These are phyloP conservation scores for Exophiala aquamarina DNA, from an alignment of 2,329 filamentous ascomycete genomes.

Conservation along the genomic window DNA sequence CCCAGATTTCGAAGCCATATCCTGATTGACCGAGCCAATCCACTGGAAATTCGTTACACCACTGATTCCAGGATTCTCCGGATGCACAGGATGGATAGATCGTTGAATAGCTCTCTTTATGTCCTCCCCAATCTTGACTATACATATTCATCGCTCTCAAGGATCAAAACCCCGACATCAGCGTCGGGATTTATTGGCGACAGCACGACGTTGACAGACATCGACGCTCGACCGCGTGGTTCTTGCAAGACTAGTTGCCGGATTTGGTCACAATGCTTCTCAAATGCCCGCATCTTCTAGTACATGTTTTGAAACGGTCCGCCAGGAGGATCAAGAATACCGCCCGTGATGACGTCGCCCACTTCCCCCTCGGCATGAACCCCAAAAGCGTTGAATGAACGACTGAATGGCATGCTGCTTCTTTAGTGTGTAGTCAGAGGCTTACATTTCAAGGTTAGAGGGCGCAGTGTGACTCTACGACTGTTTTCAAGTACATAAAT, in stretches of 20 bases:
- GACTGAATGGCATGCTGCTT: too few relatives aligned
- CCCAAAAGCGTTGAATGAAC: too few relatives aligned
- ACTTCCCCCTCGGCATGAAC: conserved; percentile 39
- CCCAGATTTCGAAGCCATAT: too few relatives aligned
- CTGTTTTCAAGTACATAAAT: too few relatives aligned
- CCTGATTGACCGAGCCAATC: conserved; percentile 35
- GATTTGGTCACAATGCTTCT: conserved; percentile 40
- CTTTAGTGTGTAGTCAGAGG: too few relatives aligned
- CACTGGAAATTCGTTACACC: conserved; percentile 44
- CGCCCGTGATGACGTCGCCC: conserved; percentile 51
- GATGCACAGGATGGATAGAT: conserved; percentile 41
- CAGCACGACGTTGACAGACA: conserved; percentile 43
- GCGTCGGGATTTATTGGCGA: conserved; percentile 46
- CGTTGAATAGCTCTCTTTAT: conserved; percentile 43
- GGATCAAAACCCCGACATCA: conserved; percentile 47
- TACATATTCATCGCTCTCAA: conserved; percentile 49
- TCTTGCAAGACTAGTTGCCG: conserved; percentile 48
- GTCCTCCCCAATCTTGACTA: conserved; percentile 45
- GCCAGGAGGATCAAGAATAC: conserved; percentile 42
- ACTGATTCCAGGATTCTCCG: conserved; percentile 42
- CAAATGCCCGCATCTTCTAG: conserved; percentile 48
- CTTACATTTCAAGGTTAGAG: too few relatives aligned
- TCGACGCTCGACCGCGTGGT: conserved; percentile 44
- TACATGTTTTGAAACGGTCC: conserved; percentile 45
- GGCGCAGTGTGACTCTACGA: too few relatives aligned